Conservation (phyloP, 495 filamentous ascomycete species). For the Geopyxis carbonaria region DNA sequence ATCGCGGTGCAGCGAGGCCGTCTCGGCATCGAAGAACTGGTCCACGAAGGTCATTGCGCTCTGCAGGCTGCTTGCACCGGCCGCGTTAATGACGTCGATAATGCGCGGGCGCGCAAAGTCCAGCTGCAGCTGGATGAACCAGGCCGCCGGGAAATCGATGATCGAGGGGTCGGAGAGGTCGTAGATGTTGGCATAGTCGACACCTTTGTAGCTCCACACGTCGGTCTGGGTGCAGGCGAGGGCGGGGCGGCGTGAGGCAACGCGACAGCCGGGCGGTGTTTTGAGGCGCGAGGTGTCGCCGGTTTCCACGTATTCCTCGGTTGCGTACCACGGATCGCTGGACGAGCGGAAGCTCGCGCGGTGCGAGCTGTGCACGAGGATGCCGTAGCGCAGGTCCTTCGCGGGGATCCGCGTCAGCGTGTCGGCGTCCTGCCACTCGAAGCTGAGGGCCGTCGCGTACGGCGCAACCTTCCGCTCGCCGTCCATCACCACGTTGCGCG, state of each 20-base stretch:
- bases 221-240: background rate
- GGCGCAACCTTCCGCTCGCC: constrained; percentile 1
- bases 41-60: background rate
- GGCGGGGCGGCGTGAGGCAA: background rate
- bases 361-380: background rate
- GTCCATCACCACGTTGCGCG: background rate
- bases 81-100: background rate
- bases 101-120: background rate
- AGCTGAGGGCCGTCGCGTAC: background rate
- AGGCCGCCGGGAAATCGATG: background rate
- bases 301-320: background rate
- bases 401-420: too few relatives aligned
- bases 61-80: background rate
- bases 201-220: background rate
- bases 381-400: background rate
- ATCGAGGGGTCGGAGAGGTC: background rate
- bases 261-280: background rate
- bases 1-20: background rate
- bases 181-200: background rate
- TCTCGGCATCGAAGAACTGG: background rate
- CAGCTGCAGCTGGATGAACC: background rate
- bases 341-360: background rate
- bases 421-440: background rate
- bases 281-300: too few relatives aligned
- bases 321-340: background rate